Evolutionary conservation across 1,284 basidiomycete genomes (phyloP), one percentile per base, ranked within the genome.

Genomic region (Stygiomarasmius scandens): DNA sequence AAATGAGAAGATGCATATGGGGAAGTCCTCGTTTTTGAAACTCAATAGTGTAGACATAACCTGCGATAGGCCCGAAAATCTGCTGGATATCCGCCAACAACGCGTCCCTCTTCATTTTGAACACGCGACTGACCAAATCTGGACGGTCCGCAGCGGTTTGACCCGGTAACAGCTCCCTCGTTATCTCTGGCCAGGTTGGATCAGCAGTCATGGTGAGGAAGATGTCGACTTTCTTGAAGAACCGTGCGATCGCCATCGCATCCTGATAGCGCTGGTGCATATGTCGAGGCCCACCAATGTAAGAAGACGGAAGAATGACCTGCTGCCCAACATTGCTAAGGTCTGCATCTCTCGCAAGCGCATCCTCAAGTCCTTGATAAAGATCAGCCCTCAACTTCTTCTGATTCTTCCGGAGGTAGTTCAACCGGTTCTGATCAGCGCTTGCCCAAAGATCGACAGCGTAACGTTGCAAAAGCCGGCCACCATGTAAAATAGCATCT

Each of bases 1-100:
- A 78, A 1, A 83, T 65, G 0, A 82, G 63, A 0, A 76, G 58
- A 56, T 84, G 81, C 60, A 77, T 72, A 52, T 82, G 80, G 1
- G 79, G 79, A 0, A 82, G 69, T 0, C 80, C 78, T 1, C 74
- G 65, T 56, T 81, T 84, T 59, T 84, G 82, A 54, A 79, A 84
- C 60, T 83, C 78, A 56, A 82, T 78, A 1, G 71, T 73, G 55
- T 77, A 77, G 0, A 83, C 71, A 56, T 73, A 59, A 0, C 66
- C 73, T 14, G 63, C 66, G 2, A 61, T 44, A 0, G 59, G 16
- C 0, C 75, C 72, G 57, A 75, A 71, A 1, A 64, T 59, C 65
- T 70, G 53, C 36, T 53, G 2, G 16, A 79, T 73, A 41, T 74
- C 64, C 0, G 77, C 63, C 0, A 82, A n/a, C 0, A 82, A 46